These are phyloP conservation scores for Dioscorea dumetorum DNA, from an alignment of 106 monocot genomes.

Conservation along the genomic window DNA sequence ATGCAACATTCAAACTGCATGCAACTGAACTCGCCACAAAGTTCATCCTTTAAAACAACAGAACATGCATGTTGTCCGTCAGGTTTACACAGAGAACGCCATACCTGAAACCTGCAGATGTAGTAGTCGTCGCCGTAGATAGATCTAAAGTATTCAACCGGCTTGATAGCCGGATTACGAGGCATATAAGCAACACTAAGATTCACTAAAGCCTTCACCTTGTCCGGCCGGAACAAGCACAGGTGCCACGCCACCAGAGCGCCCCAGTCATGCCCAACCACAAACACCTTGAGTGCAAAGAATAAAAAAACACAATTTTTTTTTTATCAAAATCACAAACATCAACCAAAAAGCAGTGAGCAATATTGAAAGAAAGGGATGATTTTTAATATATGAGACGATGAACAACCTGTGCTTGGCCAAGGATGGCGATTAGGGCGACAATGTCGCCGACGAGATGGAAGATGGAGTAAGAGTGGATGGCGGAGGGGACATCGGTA, in stretches of 20 bases:
- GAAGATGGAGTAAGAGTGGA: conserved; percentile 8
- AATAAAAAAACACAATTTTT: conserved; percentile 36
- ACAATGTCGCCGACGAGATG: conserved; percentile 19
- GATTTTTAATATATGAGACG: not conserved
- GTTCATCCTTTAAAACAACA: too few relatives aligned
- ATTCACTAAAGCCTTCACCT: conserved; percentile 36
- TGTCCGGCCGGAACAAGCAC: conserved; percentile 43
- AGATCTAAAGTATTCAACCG: conserved; percentile 9
- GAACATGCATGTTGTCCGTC: too few relatives aligned
- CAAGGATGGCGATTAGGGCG: conserved; percentile 20
- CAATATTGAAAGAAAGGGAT: too few relatives aligned
- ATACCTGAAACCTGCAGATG: conserved; percentile 25
- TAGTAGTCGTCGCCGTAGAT: conserved; percentile 41
- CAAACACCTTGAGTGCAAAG: too few relatives aligned
- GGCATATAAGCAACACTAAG: conserved; percentile 13
- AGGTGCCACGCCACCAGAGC: conserved; percentile 54
- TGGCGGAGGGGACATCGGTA: not conserved
- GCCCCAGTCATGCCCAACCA: conserved; percentile 51
- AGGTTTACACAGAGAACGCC: too few relatives aligned
- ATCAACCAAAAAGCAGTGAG: too few relatives aligned
- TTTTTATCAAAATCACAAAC: not conserved
- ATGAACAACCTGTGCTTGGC: conserved; percentile 19
- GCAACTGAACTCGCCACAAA: too few relatives aligned
- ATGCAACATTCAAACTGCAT: too few relatives aligned
- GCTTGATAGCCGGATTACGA: conserved; percentile 14